Evolutionary conservation across 2,329 filamentous ascomycete genomes (phyloP).

Genomic region (Xylariales sp.): DNA sequence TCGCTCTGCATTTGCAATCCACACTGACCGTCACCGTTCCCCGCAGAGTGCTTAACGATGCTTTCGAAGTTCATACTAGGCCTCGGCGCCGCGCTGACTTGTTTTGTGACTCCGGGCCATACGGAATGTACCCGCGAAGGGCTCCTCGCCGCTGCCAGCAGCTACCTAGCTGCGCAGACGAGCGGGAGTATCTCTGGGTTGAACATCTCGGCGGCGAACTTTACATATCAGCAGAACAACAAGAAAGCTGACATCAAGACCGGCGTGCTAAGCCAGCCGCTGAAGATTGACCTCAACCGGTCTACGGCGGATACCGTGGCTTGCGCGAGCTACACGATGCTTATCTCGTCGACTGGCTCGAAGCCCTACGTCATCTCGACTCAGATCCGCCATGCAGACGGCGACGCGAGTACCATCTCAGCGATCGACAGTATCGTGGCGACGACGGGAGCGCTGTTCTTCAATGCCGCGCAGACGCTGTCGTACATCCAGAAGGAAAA

Average conservation of each 20-base stretch:
- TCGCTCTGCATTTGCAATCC: background rate
- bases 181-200: conserved; percentile 42
- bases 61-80: conserved; percentile 16
- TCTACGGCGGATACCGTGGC: conserved; percentile 44
- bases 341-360: conserved; percentile 49
- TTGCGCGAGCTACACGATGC: conserved; percentile 53
- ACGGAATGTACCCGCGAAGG: conserved; percentile 48
- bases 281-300: conserved; percentile 46
- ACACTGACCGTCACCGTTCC: background rate
- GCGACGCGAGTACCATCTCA: conserved; percentile 45
- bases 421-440: conserved; percentile 52
- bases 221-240: conserved; percentile 49
- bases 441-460: conserved; percentile 53
- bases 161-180: conserved; percentile 46
- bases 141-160: conserved; percentile 46
- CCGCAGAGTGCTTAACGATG: conserved; percentile 12
- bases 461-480: conserved; percentile 52
- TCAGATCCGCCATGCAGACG: conserved; percentile 49
- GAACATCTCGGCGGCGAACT: conserved; percentile 42
- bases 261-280: conserved; percentile 43
- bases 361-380: conserved; percentile 52
- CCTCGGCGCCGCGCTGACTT: conserved; percentile 24
- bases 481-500: conserved; percentile 49
- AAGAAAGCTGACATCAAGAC: conserved; percentile 41
- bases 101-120: conserved; percentile 10